Percentiles rank a stretch among this genome's conserved stretches.
These are phyloP conservation scores for Thecaphora thlaspeos DNA, from an alignment of 1,284 basidiomycete species.

Conservation along the genomic window DNA sequence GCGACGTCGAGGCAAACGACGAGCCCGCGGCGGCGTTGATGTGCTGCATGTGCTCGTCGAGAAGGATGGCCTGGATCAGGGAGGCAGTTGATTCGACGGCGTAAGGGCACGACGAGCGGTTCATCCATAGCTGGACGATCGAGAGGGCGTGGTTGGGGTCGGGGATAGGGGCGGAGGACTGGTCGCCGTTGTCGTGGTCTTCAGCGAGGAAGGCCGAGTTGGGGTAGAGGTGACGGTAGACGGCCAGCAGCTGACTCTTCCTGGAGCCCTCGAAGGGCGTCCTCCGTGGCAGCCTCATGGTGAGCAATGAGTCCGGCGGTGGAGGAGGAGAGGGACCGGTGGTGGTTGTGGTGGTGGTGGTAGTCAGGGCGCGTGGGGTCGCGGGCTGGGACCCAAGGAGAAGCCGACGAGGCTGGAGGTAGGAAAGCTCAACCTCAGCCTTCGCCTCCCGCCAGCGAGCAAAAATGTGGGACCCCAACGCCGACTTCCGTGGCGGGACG, in stretches of 20 bases:
- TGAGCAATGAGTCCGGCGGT: neutral
- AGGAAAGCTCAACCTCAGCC: no score
- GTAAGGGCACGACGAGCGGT: slow-evolving; percentile 48
- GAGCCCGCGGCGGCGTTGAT: slow-evolving; percentile 4
- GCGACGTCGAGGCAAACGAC: slow-evolving; percentile 6
- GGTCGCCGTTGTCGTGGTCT: neutral
- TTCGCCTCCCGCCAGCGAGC: no score
- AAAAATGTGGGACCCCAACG: no score
- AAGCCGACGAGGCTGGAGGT: no score
- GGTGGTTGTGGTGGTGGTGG: neutral
- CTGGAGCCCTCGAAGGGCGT: slow-evolving; percentile 31
- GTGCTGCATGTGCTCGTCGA: slow-evolving; percentile 40
- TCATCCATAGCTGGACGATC: slow-evolving; percentile 48
- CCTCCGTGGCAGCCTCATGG: slow-evolving; percentile 34
- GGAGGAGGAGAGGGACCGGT: neutral
- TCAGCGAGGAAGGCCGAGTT: slow-evolving; percentile 8
- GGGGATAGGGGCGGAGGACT: neutral
- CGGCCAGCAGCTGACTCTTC: slow-evolving; percentile 24
- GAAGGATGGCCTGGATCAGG: slow-evolving; percentile 38
- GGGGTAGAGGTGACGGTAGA: slow-evolving; percentile 35
- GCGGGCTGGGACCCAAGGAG: no score
- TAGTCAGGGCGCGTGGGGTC: no score
- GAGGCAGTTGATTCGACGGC: slow-evolving; percentile 52
- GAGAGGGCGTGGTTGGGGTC: slow-evolving; percentile 13
- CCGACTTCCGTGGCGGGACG: no score